Conservation (phyloP, 2,329 filamentous ascomycete genomes). For the Aspergillus oerlinghausenensis region DNA sequence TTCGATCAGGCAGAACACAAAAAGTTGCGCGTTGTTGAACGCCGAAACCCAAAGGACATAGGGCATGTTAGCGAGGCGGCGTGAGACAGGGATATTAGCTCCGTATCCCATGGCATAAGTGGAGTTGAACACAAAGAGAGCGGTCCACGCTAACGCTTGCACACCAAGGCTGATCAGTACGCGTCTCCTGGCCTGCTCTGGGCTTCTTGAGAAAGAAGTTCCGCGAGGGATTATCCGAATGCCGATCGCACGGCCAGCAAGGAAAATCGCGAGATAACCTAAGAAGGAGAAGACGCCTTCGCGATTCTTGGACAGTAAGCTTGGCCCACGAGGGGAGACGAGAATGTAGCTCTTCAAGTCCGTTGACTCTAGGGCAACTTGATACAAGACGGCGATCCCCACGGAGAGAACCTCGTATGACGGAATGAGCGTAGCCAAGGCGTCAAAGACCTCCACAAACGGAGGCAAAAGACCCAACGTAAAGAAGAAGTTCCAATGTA, state of each 20-base stretch:
- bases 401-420: conserved; percentile 74
- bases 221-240: conserved; percentile 69
- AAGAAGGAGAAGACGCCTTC: conserved; percentile 94
- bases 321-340: conserved; percentile 66
- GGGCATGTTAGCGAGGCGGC: conserved; percentile 84
- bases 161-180: conserved; percentile 60
- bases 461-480: conserved; percentile 84
- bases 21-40: conserved; percentile 81
- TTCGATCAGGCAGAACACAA: conserved; percentile 74
- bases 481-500: conserved; percentile 99
- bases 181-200: conserved; percentile 45
- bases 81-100: conserved; percentile 65
- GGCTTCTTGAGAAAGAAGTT: conserved; percentile 42
- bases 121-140: conserved; percentile 66
- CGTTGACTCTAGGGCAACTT: conserved; percentile 70
- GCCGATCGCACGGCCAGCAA: conserved; percentile 80
- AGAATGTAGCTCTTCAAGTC: conserved; percentile 78
- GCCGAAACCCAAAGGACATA: conserved; percentile 91
- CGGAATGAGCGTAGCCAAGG: conserved; percentile 63
- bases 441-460: conserved; percentile 79
- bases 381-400: conserved; percentile 64
- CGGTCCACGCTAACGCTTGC: conserved; percentile 65
- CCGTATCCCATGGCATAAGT: conserved; percentile 66
- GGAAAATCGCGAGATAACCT: conserved; percentile 91
- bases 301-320: conserved; percentile 81